These are phyloP conservation scores for Ustilago trichophora DNA, from an alignment of 1,284 basidiomycete species.

Conservation along the genomic window DNA sequence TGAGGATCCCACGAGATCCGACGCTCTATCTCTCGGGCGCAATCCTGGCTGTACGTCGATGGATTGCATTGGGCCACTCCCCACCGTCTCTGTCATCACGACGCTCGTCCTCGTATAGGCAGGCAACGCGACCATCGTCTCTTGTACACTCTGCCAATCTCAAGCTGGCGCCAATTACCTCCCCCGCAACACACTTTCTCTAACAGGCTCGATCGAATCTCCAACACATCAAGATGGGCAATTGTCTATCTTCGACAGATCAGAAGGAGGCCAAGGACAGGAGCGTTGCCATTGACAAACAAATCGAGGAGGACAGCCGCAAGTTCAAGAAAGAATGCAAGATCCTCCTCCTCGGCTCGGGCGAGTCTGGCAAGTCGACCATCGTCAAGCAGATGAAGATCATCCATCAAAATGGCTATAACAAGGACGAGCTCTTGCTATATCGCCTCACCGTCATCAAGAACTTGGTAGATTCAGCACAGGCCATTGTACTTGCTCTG, in stretches of 20 bases:
- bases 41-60: background rate
- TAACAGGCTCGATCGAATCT: background rate
- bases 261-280: slow-evolving; percentile 59
- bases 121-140: no score
- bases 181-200: no score
- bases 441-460: slow-evolving; percentile 78
- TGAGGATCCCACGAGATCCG: no score
- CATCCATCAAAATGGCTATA: slow-evolving; percentile 94
- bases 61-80: background rate
- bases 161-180: background rate
- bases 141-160: no score
- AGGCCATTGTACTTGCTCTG: slow-evolving; percentile 88
- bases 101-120: background rate
- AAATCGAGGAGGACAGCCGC: slow-evolving; percentile 71
- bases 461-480: slow-evolving; percentile 73
- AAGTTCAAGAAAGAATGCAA: slow-evolving; percentile 90
- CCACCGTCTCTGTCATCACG: background rate
- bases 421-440: slow-evolving; percentile 78
- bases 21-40: no score
- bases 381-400: slow-evolving; percentile 99
- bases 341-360: slow-evolving; percentile 85
- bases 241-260: slow-evolving; percentile 56
- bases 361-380: slow-evolving; percentile 91
- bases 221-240: slow-evolving; percentile 47
- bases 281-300: slow-evolving; percentile 70